Evolutionary conservation across 345 rosid species (phyloP), one percentile per base, ranked within the genome.

Genomic region (Camelina sativa): DNA sequence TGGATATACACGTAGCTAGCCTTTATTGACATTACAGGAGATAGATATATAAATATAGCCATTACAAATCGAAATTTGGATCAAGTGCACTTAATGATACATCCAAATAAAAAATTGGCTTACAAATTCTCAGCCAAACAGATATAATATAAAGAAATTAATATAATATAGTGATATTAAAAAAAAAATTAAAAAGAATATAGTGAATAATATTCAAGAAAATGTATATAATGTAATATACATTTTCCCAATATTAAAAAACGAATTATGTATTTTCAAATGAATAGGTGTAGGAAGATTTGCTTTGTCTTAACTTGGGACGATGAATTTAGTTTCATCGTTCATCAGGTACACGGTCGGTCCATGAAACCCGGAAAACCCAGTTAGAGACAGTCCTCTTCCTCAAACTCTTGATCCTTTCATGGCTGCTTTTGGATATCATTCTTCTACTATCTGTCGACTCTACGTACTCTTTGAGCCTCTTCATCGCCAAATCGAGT

Each of bases 361-460:
- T 82, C 68, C 84, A 86, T 72, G 88, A 86, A 66, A 86, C 86
- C 80, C 93, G 87, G 80, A 85, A 85, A 88, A 86, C 85, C 93
- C 93, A 88, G 44, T 80, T 84, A 65, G 79, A 57, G 77, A 82
- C 81, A 25, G 79, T 68, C 63, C 55, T 88, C 67, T 62, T 84
- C 80, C 88, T 84, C 52, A 79, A 65, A 58, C 64, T 84, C 64
- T 82, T 85, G 71, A 80, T 34, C n/a, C 71, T 75, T 25, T 85
- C 83, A 32, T 83, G 86, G 32, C 60, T 76, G 47, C 71, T 84
- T 52, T 70, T 83, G 20, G 57, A 84, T 4, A 70, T 77, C 40
- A 47, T 3, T 50, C 41, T 20, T 19, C 10, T 13, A 54, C 58
- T 41, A 15, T 48, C 55, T 17, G 69, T n/a, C n/a, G n/a, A 81